Evolutionary conservation across 768 basidiomycete genomes (phyloP), one percentile per base, ranked within the genome.

Genomic region (Jaapia argillacea): DNA sequence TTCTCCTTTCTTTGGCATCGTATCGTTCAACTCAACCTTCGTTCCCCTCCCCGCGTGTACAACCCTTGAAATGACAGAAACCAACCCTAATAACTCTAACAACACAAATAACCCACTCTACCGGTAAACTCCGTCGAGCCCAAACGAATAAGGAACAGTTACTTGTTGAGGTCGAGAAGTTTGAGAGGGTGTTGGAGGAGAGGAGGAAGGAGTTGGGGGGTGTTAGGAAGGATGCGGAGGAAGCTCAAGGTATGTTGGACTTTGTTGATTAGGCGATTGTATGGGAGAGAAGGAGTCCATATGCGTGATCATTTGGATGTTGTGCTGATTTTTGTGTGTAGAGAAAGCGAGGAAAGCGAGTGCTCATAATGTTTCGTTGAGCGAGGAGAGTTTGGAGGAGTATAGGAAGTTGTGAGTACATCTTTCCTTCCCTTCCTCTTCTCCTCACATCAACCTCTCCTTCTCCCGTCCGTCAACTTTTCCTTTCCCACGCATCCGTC

Each of bases 21-120:
- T 10, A 10, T 7, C 21, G 22, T 38, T 7, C 7, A 38, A 10
- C 10, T 22, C 21, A 7, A 38, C 21, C 10, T 38, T 7, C n/a
- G n/a, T n/a, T n/a, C n/a, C n/a, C n/a, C n/a, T n/a, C n/a, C n/a
- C n/a, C n/a, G n/a, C n/a, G n/a, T n/a, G n/a, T n/a, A n/a, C n/a
- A n/a, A n/a, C n/a, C n/a, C n/a, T n/a, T n/a, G n/a, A n/a, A n/a
- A n/a, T n/a, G n/a, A 24, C 48, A 94, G 91, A 77, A 77, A 63
- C 93, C 96, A 2, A 85, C 86, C 38, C 70, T 98, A 2, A 79
- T 90, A 22, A 73, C 82, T 0, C 68, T 85, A 22, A 88, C 94
- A 45, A 85, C 88, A 4, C 89, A 93, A 56, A 90, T 97, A 45
- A 74, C 79, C 6, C 94, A 98, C 55, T 79, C 86, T 0, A 70